Base-by-base conservation (phyloP, 2,329 filamentous ascomycete species). In the Epichloe aotearoae region DNA sequence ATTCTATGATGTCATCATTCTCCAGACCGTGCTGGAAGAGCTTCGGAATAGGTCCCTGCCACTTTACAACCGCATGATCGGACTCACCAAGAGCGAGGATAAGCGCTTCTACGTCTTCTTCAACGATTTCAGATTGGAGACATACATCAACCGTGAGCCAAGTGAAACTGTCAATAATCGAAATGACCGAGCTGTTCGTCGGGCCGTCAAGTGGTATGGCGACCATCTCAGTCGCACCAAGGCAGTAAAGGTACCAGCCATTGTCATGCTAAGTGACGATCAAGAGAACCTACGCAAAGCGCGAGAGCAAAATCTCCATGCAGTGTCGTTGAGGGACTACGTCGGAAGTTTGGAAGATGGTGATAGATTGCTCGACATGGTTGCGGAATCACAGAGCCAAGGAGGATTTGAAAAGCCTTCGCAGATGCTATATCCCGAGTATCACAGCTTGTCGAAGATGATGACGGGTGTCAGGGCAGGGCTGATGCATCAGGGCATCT, bases 51-150 rank as follows among this genome's bases (percentile, higher is more conserved):
- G 90, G 59, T 97, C 91, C 12, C 69, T 97, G 54, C 93, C 93
- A 41, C 79, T 98, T 38, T 98, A 97, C 72, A 96, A 96, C 66
- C 86, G 93, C 39, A 74, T 98, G 47, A 81, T 97, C 57, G 83
- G 86, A 20, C 74, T 98, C 56, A 95, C 90, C 39, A 95, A 91
- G 69, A 95, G 91, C 62, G 89, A 95, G 60, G 89, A 95, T 57
- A 98, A 98, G 74, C 82, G 91, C 50, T 97, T 95, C 65, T 96
- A 97, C 63, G 88, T 98, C 49, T 98, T 98, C 66, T 97, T 97
- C 79, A 98, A 98, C 66, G 93, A 98, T 61, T 98, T 98, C 64
- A 80, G 91, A 48, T 74, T 90, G 39, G 94, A 98, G 67, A 98
- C 93, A 0, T 86, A 95, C 62, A 80, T 96, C 46, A 71, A 77